Conservation (phyloP, 345 rosid species). For the Bruguiera parviflora region DNA sequence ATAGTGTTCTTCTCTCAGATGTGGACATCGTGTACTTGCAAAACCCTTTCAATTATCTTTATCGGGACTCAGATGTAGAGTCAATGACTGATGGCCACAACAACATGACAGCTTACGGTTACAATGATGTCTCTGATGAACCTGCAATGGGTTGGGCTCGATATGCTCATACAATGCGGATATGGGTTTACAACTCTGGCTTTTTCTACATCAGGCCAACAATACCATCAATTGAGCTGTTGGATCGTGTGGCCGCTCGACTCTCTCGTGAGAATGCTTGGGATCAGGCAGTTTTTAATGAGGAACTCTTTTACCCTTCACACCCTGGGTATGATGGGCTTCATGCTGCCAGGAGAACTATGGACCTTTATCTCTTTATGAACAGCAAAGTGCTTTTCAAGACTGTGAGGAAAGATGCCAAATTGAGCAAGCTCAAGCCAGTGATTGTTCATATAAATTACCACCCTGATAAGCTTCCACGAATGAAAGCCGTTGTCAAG, state of each 20-base stretch:
- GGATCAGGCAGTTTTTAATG: constrained; percentile 36
- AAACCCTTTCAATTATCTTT: constrained; percentile 26
- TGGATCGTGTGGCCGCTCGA: constrained; percentile 30
- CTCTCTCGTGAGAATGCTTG: constrained; percentile 24
- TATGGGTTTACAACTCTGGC: constrained; percentile 33
- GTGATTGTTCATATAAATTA: constrained; percentile 29
- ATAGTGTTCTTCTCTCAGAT: constrained; percentile 34
- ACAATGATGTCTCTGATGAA: constrained; percentile 28
- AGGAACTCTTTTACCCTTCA: constrained; percentile 34
- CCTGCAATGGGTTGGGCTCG: constrained; percentile 34
- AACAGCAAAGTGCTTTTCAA: constrained; percentile 35
- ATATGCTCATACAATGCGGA: constrained; percentile 34
- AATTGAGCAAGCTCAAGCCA: constrained; percentile 28
- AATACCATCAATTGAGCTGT: constrained; percentile 29
- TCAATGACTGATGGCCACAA: constrained; percentile 34
- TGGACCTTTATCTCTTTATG: constrained; percentile 32
- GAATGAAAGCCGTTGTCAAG: constrained; percentile 28
- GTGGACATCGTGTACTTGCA: constrained; percentile 30
- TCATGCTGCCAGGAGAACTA: constrained; percentile 30
- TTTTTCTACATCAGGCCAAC: constrained; percentile 34
- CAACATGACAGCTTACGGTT: constrained; percentile 27
- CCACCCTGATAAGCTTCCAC: constrained; percentile 33
- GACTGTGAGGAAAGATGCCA: constrained; percentile 28
- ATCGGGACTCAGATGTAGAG: constrained; percentile 34
- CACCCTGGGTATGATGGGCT: constrained; percentile 25